phyloP scores from a whole-genome alignment of 75 land plant genomes.

The Adiantum capillusveneris region DNA sequence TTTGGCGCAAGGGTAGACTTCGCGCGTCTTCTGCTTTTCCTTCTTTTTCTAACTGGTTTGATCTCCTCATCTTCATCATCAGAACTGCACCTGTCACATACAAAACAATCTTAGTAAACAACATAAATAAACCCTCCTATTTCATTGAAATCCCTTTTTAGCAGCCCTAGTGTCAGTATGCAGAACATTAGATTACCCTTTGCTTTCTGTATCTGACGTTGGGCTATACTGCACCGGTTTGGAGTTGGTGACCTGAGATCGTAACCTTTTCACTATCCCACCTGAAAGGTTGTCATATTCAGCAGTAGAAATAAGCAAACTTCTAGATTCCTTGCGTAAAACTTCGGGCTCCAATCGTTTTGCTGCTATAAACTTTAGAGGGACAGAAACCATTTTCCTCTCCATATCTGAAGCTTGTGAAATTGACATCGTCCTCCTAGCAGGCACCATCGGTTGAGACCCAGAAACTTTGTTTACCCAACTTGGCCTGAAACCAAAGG shows the following conservation, averaged over 20 bases:
- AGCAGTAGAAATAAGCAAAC: not conserved
- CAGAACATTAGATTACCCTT: not conserved
- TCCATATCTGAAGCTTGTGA: not conserved
- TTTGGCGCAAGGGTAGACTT: not conserved
- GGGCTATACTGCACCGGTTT: not conserved
- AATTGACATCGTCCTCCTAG: too few species aligned
- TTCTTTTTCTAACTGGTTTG: not conserved
- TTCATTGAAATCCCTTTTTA: too few species aligned
- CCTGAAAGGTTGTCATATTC: not conserved
- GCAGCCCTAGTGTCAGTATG: too few species aligned
- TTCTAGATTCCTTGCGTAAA: not conserved
- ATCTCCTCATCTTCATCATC: not conserved
- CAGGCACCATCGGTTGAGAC: too few species aligned
- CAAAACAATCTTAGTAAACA: too few species aligned
- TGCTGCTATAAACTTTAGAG: not conserved
- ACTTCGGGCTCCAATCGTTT: conserved; percentile 1
- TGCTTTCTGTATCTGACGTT: not conserved
- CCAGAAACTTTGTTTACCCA: too few species aligned
- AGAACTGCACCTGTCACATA: not conserved
- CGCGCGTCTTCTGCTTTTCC: not conserved
- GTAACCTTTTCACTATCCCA: not conserved
- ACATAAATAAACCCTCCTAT: too few species aligned
- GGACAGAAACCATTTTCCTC: not conserved
- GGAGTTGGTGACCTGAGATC: not conserved
- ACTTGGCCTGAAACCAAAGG: too few species aligned